A percentile compares a stretch with the other conserved stretches of the same genome.
phyloP scores from a whole-genome alignment of 805 yeast species.

The Lachancea lanzarotensis region DNA sequence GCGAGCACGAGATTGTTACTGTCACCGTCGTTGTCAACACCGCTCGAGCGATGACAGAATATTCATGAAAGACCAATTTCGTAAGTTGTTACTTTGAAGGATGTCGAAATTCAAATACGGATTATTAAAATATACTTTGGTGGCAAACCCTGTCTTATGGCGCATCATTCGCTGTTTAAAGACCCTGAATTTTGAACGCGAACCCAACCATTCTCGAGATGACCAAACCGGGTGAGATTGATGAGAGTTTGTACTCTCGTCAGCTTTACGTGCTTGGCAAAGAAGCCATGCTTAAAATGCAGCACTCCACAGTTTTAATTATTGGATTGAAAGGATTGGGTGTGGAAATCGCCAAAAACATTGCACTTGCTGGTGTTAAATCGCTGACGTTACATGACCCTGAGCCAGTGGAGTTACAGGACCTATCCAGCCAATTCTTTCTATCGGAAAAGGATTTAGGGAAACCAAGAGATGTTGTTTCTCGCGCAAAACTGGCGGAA shows the following conservation, averaged over 20 bases:
- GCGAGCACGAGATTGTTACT: no score
- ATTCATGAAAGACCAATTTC: not conserved
- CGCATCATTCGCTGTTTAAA: not conserved
- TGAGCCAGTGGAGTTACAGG: slow-evolving; percentile 53
- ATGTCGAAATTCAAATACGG: not conserved
- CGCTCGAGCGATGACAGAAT: no score
- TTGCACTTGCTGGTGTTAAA: slow-evolving; percentile 95
- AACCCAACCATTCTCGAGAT: slow-evolving; percentile 4
- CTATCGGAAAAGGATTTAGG: slow-evolving; percentile 69
- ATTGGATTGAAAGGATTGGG: slow-evolving; percentile 92
- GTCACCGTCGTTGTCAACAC: no score
- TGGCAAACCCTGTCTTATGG: not conserved
- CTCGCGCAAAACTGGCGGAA: slow-evolving; percentile 66
- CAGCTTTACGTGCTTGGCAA: slow-evolving; percentile 94
- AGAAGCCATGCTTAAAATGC: slow-evolving; percentile 98
- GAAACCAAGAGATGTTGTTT: slow-evolving; percentile 62
- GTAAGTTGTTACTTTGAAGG: not conserved
- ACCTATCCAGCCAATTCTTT: slow-evolving; percentile 87
- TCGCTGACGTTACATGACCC: slow-evolving; percentile 84
- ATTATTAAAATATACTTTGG: not conserved
- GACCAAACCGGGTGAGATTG: slow-evolving; percentile 48
- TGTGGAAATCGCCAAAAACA: slow-evolving; percentile 92
- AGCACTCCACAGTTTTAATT: slow-evolving; percentile 81
- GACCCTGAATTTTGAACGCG: not conserved
- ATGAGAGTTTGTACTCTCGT: slow-evolving; percentile 92